Base-by-base conservation (phyloP, 306 rosid species). In the Trifolium repens region DNA sequence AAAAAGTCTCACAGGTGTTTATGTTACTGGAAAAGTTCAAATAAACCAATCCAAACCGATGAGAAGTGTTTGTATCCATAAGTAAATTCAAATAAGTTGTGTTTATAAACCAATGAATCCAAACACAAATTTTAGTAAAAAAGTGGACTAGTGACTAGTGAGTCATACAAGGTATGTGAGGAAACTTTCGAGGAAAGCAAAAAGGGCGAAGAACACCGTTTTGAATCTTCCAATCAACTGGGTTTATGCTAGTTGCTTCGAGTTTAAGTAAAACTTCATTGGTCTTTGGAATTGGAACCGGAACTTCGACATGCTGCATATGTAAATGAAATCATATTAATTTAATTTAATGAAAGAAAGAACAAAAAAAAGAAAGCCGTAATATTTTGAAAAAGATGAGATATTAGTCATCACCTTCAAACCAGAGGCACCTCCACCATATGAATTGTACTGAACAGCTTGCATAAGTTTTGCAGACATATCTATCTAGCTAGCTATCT, bases 201-300 rank as follows among this genome's bases (percentile, higher is more conserved):
- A 88, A 3, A 78, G 86, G 81, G 24, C 91, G 80, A 5, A 83
- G 39, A 24, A 17, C 0, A 54, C 97, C 97, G 67, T 78, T 84
- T 81, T 90, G 96, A 81, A 89, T 84, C 81, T 88, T 90, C 91
- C 96, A 88, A 84, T 90, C 96, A 52, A 87, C 10, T 7, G 93
- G 93, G 78, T 90, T 92, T 6, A 92, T 58, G 82, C 81, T 67
- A 40, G 77, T 75, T 27, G 94, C 96, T 86, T 92, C 93, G 44
- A 88, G 9, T 84, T 84, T 88, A 24, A 90, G 55, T 67, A 92
- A 76, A 64, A 88, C 83, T 62, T 92, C 96, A 39, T 78, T 67
- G 67, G 24, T 24, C 10, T 76, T 84, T 2, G 86, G 92, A 74
- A 26, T 74, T 15, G 97, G 96, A 71, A 91, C 75, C 5, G 89